Conservation (phyloP, 1,139 yeast genomes). For the Entelexis paramagnoliae region DNA sequence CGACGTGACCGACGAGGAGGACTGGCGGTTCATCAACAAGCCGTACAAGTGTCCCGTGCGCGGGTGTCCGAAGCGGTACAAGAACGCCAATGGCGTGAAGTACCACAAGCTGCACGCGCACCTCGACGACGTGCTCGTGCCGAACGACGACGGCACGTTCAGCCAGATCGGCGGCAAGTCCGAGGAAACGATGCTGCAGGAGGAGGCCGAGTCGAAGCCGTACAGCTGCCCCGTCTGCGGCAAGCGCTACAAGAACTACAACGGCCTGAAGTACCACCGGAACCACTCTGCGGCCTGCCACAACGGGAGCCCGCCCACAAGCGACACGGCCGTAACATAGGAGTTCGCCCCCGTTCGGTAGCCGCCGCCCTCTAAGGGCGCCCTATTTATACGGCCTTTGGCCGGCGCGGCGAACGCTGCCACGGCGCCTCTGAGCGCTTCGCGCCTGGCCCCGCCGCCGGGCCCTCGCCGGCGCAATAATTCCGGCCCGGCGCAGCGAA, state of each 20-base stretch:
- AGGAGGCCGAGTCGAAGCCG: conserved; percentile 72
- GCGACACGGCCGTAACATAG: conserved; percentile 4
- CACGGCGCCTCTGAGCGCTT: too few relatives aligned
- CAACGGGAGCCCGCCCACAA: background rate
- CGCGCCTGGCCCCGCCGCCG: too few relatives aligned
- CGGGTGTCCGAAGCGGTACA: conserved; percentile 95
- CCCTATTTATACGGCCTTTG: conserved; percentile 5
- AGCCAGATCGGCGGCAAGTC: conserved; percentile 87
- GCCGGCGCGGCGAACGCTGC: too few relatives aligned
- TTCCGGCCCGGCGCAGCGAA: too few relatives aligned
- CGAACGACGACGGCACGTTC: conserved; percentile 85
- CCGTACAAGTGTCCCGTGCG: conserved; percentile 96
- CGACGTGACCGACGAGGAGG: conserved; percentile 21
- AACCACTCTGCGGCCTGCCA: conserved; percentile 47
- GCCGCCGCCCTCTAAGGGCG: too few relatives aligned
- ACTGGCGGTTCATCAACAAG: conserved; percentile 40
- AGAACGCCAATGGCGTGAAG: conserved; percentile 94
- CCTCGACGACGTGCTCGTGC: conserved; percentile 82
- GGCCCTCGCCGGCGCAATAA: too few relatives aligned
- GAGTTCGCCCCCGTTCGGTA: background rate
- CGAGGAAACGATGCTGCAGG: conserved; percentile 79
- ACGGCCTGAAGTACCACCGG: conserved; percentile 91
- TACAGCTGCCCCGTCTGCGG: conserved; percentile 97
- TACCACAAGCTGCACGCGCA: conserved; percentile 95
- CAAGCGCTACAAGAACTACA: conserved; percentile 86